Base-by-base conservation (phyloP, 345 rosid species). In the Cardamine occulta region DNA sequence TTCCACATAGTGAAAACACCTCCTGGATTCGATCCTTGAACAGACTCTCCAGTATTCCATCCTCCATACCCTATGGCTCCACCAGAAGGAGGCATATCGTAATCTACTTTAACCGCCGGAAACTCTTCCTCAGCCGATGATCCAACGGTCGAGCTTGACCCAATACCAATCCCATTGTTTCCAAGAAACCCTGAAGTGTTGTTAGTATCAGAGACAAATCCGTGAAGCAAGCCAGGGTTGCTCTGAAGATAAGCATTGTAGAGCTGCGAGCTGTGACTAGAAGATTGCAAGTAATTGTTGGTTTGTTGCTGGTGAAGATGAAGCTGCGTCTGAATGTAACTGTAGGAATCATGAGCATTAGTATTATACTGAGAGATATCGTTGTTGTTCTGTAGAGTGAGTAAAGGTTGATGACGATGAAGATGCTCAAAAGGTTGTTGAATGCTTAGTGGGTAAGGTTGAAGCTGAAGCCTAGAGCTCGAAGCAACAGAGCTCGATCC, bases 1-100 rank as follows among this genome's bases (percentile, higher is more conserved):
- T 89, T 93, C 98, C 99, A 95, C 94, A 87, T 95, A 19, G 99
- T 84, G 63, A 88, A 95, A 68, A 84, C 85, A 11, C 88, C 84
- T 18, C 89, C 85, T 7, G 90, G 84, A 83, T 88, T 93, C 23
- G 97, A 80, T 32, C 96, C 97, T 35, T 86, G 89, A 78, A 77
- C 89, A 9, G 97, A 77, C 5, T 89, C 97, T 7, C 84, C 96
- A 2, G 79, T 82, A 8, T 87, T 83, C 97, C 99, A 89, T 65
- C 77, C 86, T 14, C 88, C 91, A 18, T 89, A 92, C 18, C 85
- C 88, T 53, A 74, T 68, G 57, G 70, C 49, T 4, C 76, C 87
- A 14, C 81, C 57, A 2, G 80, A 70, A 63, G 51, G 18, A 18
- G 87, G 89, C 97, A 88, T 86, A 60, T 95, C 97, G 48, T 95